Conservation (phyloP, 2,329 filamentous ascomycete species). For the Neocucurbitaria cava region DNA sequence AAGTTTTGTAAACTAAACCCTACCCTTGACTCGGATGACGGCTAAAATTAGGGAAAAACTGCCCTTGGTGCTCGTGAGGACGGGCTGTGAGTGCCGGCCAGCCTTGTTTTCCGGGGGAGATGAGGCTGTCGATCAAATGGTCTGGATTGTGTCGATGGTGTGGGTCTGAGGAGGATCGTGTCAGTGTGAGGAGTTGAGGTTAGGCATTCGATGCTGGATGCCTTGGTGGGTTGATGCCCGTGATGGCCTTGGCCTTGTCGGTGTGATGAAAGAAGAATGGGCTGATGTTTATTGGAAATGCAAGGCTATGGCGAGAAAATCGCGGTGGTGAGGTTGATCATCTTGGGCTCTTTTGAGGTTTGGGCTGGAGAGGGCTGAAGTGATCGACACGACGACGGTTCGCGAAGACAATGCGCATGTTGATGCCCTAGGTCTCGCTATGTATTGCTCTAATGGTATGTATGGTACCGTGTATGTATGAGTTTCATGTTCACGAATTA, state of each 20-base stretch:
- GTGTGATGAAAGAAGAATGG: too few species aligned
- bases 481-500: background rate
- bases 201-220: too few species aligned
- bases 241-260: too few species aligned
- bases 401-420: background rate
- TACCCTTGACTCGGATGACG: background rate
- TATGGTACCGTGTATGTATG: background rate
- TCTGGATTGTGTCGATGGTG: background rate
- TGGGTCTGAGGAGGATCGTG: background rate
- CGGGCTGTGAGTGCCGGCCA: too few species aligned
- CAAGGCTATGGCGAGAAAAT: background rate
- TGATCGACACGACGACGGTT: background rate
- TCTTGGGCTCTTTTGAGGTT: background rate
- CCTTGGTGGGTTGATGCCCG: background rate
- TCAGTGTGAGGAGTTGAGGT: too few species aligned
- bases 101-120: background rate
- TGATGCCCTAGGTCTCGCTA: too few species aligned
- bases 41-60: background rate
- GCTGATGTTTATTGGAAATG: too few species aligned
- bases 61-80: too few species aligned
- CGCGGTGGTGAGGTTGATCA: background rate
- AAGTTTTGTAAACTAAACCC: background rate
- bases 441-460: too few species aligned
- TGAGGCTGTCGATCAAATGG: background rate
- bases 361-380: background rate